Conservation (phyloP, 2,329 filamentous ascomycete species). For the Juglanconis juglandina region DNA sequence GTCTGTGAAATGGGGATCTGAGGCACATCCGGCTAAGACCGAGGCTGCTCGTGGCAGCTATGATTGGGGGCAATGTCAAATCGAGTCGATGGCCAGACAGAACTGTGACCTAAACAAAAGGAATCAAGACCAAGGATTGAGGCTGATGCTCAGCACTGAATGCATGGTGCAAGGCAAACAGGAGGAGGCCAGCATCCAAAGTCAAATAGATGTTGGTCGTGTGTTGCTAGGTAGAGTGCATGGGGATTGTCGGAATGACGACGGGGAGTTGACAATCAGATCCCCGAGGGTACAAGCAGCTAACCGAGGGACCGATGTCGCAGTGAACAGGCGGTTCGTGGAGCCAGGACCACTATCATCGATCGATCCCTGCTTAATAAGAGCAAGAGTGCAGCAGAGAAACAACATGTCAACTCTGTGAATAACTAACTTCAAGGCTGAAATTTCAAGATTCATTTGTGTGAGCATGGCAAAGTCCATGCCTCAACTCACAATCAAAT, state of each 20-base stretch:
- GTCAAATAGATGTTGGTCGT: neutral
- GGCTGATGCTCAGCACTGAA: neutral
- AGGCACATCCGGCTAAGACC: slow-evolving; percentile 5
- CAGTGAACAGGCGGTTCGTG: neutral
- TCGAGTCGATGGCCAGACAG: neutral
- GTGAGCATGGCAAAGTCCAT: neutral
- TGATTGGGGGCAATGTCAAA: neutral
- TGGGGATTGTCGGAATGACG: neutral
- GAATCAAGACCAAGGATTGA: neutral
- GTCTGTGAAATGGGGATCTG: neutral
- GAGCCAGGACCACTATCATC: neutral
- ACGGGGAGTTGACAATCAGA: too few species aligned
- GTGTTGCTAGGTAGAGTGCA: neutral
- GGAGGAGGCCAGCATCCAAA: neutral
- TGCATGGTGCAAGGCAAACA: neutral
- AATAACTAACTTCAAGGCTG: too few species aligned
- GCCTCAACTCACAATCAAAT: neutral
- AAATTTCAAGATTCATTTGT: neutral
- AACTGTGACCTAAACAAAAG: neutral
- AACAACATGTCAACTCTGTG: too few species aligned
- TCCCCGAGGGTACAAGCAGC: too few species aligned
- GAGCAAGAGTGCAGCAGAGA: too few species aligned
- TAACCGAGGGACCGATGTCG: too few species aligned
- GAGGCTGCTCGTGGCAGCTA: neutral
- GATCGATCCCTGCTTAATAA: too few species aligned